Conservation (phyloP, 805 yeast genomes). For the Candida adriatica region DNA sequence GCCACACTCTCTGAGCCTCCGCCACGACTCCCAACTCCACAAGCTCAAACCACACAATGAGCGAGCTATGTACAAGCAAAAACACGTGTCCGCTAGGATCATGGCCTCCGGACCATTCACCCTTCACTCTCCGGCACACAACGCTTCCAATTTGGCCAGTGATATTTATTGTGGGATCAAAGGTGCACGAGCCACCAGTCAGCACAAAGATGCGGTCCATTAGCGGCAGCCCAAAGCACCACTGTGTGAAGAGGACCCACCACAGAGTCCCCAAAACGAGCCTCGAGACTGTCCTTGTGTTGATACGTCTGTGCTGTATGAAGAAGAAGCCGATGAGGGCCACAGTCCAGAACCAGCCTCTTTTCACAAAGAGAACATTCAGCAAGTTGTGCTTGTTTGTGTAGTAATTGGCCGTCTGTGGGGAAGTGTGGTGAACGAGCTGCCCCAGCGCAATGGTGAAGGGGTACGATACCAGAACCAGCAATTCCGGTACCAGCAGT, state of each 20-base stretch:
- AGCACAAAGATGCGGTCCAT: slow-evolving; percentile 78
- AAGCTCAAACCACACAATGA: slow-evolving; percentile 62
- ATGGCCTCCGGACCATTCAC: slow-evolving; percentile 80
- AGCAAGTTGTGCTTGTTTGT: slow-evolving; percentile 61
- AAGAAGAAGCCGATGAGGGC: slow-evolving; percentile 29
- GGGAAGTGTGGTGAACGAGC: slow-evolving; percentile 30
- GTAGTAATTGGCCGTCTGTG: slow-evolving; percentile 19
- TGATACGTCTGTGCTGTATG: slow-evolving; percentile 14
- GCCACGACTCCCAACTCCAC: slow-evolving; percentile 32
- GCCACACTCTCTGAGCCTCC: slow-evolving; percentile 22
- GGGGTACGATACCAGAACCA: slow-evolving; percentile 27
- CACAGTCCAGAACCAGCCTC: slow-evolving; percentile 91
- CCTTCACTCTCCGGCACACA: slow-evolving; percentile 50
- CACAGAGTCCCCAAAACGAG: slow-evolving; percentile 41
- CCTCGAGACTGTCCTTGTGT: slow-evolving; percentile 6
- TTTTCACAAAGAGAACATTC: slow-evolving; percentile 72
- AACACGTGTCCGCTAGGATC: slow-evolving; percentile 96
- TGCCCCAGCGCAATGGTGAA: slow-evolving; percentile 45
- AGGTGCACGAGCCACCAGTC: slow-evolving; percentile 78
- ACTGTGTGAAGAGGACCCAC: slow-evolving; percentile 87
- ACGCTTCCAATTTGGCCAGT: slow-evolving; percentile 12
- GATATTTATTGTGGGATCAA: slow-evolving; percentile 2
- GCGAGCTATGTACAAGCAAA: slow-evolving; percentile 57
- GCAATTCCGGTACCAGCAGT: slow-evolving; percentile 9
- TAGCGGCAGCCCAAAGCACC: slow-evolving; percentile 76